Percentiles rank a stretch among this genome's conserved stretches.
phyloP scores from a whole-genome alignment of 179 eudicot genomes.

The Nepenthes alata region DNA sequence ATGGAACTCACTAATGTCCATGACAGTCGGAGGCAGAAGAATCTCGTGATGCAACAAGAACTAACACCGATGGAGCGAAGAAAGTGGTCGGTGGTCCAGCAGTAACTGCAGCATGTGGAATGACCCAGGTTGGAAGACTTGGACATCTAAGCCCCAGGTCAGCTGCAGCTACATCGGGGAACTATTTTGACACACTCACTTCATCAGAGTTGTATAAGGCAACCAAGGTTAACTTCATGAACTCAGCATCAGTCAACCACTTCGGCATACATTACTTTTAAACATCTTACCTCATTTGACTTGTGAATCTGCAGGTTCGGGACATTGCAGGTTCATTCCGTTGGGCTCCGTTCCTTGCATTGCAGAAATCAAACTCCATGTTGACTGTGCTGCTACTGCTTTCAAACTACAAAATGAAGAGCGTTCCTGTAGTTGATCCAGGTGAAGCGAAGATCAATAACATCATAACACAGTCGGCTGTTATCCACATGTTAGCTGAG shows the following conservation, averaged over 20 bases:
- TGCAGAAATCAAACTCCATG: slow-evolving; percentile 69
- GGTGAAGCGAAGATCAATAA: slow-evolving; percentile 68
- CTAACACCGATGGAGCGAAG: slow-evolving; percentile 11
- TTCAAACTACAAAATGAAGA: slow-evolving; percentile 88
- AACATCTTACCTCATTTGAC: background rate
- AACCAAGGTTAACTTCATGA: slow-evolving; percentile 42
- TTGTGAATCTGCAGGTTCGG: slow-evolving; percentile 35
- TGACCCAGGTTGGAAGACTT: slow-evolving; percentile 32
- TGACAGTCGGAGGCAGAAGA: slow-evolving; percentile 48
- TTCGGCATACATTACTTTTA: background rate
- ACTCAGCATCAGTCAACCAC: background rate
- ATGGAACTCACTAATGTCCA: background rate
- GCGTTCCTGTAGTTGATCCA: slow-evolving; percentile 65
- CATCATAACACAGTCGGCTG: slow-evolving; percentile 77
- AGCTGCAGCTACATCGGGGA: slow-evolving; percentile 65
- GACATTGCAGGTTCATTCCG: slow-evolving; percentile 81
- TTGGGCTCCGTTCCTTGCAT: slow-evolving; percentile 93
- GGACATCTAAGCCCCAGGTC: slow-evolving; percentile 59
- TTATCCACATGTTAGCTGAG: slow-evolving; percentile 84
- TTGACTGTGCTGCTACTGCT: slow-evolving; percentile 72
- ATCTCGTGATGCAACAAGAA: slow-evolving; percentile 12
- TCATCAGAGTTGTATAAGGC: slow-evolving; percentile 76
- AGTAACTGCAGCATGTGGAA: slow-evolving; percentile 41
- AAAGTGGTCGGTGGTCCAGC: slow-evolving; percentile 29
- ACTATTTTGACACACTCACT: slow-evolving; percentile 76